Evolutionary conservation across 345 rosid species (phyloP), one percentile per base, ranked within the genome.

Genomic region (Cardiospermum halicacabum): DNA sequence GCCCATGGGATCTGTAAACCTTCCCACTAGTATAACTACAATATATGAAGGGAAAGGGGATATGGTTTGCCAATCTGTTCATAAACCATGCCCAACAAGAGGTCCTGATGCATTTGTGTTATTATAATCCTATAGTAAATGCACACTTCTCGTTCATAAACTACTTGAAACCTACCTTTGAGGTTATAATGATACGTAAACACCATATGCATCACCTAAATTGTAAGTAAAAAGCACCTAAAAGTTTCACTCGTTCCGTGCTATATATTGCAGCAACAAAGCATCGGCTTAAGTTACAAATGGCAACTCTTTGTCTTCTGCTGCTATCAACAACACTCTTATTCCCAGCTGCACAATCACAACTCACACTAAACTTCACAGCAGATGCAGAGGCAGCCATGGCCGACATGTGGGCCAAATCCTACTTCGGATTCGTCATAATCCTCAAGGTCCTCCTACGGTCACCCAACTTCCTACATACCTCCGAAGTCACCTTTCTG

Each of bases 371-470:
- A 40, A 66, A 11, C 54, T 69, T 31, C 73, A 75, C 75, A 63
- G 71, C 72, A 1, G 82, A 73, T 40, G 53, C 69, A 60, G 72
- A 67, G 66, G 1, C 70, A 4, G 81, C 83, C 60, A 65, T 74
- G 26, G 62, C 68, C 30, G 64, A 74, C 64, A 83, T 69, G 85
- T 69, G 80, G 62, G 53, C 63, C 3, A 50, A 57, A 62, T 74
- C 78, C 28, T 80, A 74, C 74, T 74, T 74, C 6, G 85, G 75
- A 15, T 80, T 78, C 18, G 83, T 74, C 45, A 74, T 78, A 54
- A 78, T 80, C 60, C 87, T 80, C 7, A 69, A 74, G 70, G 64
- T 75, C 28, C 60, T 83, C 0, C 56, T 21, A 15, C 9, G 59
- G 25, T 45, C 51, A 2, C 61, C 69, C 5, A 4, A 67, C 34